Evolutionary conservation across 1,284 basidiomycete genomes (phyloP).

Genomic region (Cystobasidium slooffiae): DNA sequence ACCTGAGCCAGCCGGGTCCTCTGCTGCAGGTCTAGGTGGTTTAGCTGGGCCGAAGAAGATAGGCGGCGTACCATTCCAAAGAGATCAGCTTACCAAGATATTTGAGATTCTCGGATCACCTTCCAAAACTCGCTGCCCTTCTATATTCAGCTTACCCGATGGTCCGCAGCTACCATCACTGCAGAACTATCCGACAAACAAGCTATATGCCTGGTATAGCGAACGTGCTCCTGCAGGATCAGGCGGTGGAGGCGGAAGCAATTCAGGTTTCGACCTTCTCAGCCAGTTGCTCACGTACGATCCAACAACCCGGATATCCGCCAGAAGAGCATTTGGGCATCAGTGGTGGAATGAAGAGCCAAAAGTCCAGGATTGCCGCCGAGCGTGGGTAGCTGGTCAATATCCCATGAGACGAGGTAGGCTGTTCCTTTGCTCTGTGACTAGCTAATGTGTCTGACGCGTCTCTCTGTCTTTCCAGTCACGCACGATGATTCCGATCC

Average conservation of each 20-base stretch:
- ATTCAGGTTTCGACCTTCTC: conserved; percentile 79
- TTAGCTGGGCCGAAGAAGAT: conserved; percentile 36
- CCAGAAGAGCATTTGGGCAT: conserved; percentile 78
- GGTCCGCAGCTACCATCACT: conserved; percentile 80
- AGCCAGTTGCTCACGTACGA: conserved; percentile 82
- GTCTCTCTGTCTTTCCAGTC: conserved; percentile 56
- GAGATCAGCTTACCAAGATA: conserved; percentile 91
- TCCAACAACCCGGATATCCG: conserved; percentile 81
- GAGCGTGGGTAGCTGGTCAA: conserved; percentile 19
- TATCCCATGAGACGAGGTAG: conserved; percentile 40
- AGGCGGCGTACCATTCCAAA: conserved; percentile 77
- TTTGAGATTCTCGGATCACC: conserved; percentile 93
- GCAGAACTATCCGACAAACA: conserved; percentile 69
- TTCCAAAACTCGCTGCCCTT: conserved; percentile 82
- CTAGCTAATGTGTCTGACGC: conserved; percentile 55
- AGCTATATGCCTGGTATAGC: conserved; percentile 76
- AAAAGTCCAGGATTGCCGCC: conserved; percentile 58
- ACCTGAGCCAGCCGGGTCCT: conserved; percentile 57
- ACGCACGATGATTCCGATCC: conserved; percentile 62
- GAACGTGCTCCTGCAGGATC: conserved; percentile 47
- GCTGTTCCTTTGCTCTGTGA: conserved; percentile 55
- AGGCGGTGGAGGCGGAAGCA: conserved; percentile 49
- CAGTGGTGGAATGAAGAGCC: conserved; percentile 62
- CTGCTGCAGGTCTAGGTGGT: conserved; percentile 20
- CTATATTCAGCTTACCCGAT: conserved; percentile 84